Evolutionary conservation across 2,329 filamentous ascomycete species (phyloP), one percentile per base, ranked within the genome.

Genomic region (Acrocalymma vagum): DNA sequence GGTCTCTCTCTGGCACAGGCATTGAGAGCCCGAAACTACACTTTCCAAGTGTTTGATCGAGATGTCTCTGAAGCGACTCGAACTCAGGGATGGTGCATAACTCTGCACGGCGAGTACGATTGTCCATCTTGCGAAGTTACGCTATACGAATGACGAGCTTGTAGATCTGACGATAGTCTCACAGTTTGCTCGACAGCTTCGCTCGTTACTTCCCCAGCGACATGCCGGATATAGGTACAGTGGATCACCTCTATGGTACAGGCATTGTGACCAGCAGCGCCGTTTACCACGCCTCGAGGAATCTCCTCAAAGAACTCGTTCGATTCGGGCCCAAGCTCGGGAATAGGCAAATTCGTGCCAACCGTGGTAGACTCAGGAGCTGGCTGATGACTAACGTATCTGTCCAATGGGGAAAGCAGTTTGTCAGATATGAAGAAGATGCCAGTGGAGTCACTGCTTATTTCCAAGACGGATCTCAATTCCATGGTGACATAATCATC

Each of bases 401-500:
- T 29, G 33, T 37, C n/a, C 23, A 37, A 22, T 37, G 17, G 15
- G 20, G 16, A 23, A 37, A 37, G 25, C 33, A 22, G 5, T 18
- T 37, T 10, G 15, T 28, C 23, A 20, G 33, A 18, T 16, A 23
- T 15, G 33, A 37, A 25, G 33, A 37, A 29, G 5, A 37, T 29
- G 23, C 7, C 10, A 22, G 20, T 18, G 20, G 20, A 37, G 33
- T 37, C 23, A 37, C 33, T 28, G 33, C 33, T n/a, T 37, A 37
- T 28, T 37, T 37, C 14, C 15, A 33, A 8, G 43, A 46, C 20
- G 43, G 38, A 24, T n/a, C 24, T 16, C n/a, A 23, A 5, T 41
- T 21, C 22, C 10, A 28, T 17, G 43, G 38, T 6, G 32, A 42
- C 23, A 27, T 46, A 6, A 14, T 34, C 9, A 15, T 46, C 16